Base-by-base conservation (phyloP, 2,329 filamentous ascomycete species). In the Nemania sp. region DNA sequence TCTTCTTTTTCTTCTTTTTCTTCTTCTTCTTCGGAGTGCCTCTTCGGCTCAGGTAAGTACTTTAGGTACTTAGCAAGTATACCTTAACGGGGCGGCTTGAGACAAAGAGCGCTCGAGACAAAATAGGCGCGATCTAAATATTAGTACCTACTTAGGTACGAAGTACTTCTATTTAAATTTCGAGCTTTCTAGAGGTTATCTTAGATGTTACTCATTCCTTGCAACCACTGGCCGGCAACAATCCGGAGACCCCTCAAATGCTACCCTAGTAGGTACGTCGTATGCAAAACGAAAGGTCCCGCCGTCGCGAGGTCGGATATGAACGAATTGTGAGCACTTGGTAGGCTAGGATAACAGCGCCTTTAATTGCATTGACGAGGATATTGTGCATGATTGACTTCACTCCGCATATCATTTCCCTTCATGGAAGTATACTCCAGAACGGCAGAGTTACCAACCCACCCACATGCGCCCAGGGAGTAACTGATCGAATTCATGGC, bases 231-330 rank as follows among this genome's bases (percentile, higher is more conserved):
- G 60, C 56, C 52, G 53, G 60, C 47, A 54, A 40, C 37, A 35
- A 59, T 49, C 63, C 58, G 60, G 55, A 54, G 45, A 54, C 43
- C 51, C 60, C 55, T 60, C 52, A 53, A 57, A 54, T 32, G 58
- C 63, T 7, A 4, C 25, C 25, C 25, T 29, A 29, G 7, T 29
- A 29, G 7, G 7, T n/a, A n/a, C n/a, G n/a, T n/a, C n/a, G 57
- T 57, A 65, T 50, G 39, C 55, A 60, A 59, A 59, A 46, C 42
- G 15, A 60, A 53, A 59, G 56, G 54, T 49, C 37, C 52, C 37
- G 37, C 54, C 35, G 35, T n/a, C 35, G 15, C 40, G 52, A 43
- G 11, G 45, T 54, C 40, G 57, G 61, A 64, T 47, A 60, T 40
- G 49, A 58, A 49, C 40, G 48, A 52, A 45, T 59, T 47, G 51